Evolutionary conservation across 352 stramenopile species (phyloP).

Genomic region (Halophytophthora batemanensis): DNA sequence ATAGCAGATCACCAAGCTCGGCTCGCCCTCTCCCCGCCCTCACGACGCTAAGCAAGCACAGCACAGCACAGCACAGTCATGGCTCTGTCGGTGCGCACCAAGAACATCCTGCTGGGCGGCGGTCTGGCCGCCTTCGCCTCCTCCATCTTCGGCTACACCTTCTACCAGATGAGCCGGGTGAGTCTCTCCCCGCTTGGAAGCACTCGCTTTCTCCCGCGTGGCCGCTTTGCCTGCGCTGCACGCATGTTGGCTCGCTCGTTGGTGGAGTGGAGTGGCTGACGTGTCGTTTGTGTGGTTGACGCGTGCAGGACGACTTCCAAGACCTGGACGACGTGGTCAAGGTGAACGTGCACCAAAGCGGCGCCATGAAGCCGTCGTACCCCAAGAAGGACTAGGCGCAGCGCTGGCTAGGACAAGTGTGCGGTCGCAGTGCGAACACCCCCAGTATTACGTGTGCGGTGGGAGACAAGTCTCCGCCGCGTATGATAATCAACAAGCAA

Average conservation of each 20-base stretch:
- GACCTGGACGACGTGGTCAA: slow-evolving; percentile 72
- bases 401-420: background rate
- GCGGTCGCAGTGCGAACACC: too few relatives aligned
- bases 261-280: too few relatives aligned
- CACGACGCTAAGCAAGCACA: background rate
- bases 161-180: slow-evolving; percentile 81
- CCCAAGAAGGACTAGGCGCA: slow-evolving; percentile 49
- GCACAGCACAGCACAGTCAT: slow-evolving; percentile 20
- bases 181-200: background rate
- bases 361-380: slow-evolving; percentile 57
- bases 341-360: slow-evolving; percentile 79
- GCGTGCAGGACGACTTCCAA: slow-evolving; percentile 72
- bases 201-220: background rate
- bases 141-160: slow-evolving; percentile 73
- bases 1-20: too few relatives aligned
- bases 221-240: background rate
- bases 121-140: slow-evolving; percentile 60
- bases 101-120: slow-evolving; percentile 74
- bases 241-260: background rate
- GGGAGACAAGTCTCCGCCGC: too few relatives aligned
- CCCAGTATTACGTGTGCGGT: too few relatives aligned
- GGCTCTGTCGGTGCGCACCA: slow-evolving; percentile 62
- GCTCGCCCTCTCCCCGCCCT: too few relatives aligned
- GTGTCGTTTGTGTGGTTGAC: background rate
- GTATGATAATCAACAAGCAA: too few relatives aligned